Conservation (phyloP, 2,329 filamentous ascomycete genomes). For the Chaetothyriales sp. region DNA sequence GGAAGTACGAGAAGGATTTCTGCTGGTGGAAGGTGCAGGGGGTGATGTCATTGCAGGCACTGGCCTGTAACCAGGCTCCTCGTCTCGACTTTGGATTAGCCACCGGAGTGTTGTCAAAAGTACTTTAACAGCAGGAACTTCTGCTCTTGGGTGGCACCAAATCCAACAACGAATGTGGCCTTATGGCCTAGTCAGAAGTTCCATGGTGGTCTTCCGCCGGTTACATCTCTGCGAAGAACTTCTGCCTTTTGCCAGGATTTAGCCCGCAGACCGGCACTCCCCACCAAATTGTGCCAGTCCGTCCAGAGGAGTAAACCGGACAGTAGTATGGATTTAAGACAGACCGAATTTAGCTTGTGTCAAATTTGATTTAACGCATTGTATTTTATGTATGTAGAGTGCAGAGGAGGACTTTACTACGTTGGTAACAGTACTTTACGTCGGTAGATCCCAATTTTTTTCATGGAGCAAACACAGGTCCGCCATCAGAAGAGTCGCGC, state of each 20-base stretch:
- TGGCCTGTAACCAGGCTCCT: neutral
- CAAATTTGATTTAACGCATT: no score
- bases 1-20: neutral
- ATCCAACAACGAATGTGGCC: neutral
- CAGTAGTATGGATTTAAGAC: no score
- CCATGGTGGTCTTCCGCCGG: neutral
- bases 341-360: no score
- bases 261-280: no score
- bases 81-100: neutral
- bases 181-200: neutral
- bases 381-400: no score
- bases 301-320: no score
- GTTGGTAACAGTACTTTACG: neutral
- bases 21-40: neutral
- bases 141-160: neutral
- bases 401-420: no score
- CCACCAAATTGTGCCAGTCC: no score
- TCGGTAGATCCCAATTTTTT: neutral
- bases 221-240: neutral
- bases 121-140: neutral
- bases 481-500: neutral
- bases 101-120: neutral
- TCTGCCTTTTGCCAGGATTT: no score
- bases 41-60: neutral
- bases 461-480: neutral